These are phyloP conservation scores for Guyanaporus albipodus DNA, from an alignment of 768 basidiomycete species.

Conservation along the genomic window DNA sequence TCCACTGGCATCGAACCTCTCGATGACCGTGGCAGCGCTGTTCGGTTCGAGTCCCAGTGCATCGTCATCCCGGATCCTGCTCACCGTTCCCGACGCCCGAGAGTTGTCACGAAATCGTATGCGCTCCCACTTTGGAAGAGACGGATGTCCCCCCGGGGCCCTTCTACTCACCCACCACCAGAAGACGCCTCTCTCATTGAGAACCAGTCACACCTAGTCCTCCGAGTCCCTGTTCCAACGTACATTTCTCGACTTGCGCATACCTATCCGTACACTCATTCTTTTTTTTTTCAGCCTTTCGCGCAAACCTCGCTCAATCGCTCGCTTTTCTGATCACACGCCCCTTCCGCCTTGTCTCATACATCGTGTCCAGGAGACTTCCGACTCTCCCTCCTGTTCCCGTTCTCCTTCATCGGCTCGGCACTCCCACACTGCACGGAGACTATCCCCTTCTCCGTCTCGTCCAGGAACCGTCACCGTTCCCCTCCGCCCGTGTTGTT, in stretches of 20 bases:
- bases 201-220: conserved; percentile 41
- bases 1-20: conserved; percentile 6
- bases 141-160: conserved; percentile 12
- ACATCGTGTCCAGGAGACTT: conserved; percentile 37
- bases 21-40: conserved; percentile 32
- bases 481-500: conserved; percentile 70
- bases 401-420: conserved; percentile 2
- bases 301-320: conserved; percentile 38
- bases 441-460: conserved; percentile 31
- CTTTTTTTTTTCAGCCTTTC: conserved; percentile 36
- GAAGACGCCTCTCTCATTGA: conserved; percentile 28
- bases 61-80: conserved; percentile 64
- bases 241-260: conserved; percentile 28
- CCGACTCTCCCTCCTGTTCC: neutral
- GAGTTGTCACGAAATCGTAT: conserved; percentile 61
- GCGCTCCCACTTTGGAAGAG: conserved; percentile 67
- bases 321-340: conserved; percentile 31
- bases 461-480: conserved; percentile 46
- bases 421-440: conserved; percentile 19
- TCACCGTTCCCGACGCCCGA: conserved; percentile 41
- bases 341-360: conserved; percentile 56
- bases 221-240: conserved; percentile 64
- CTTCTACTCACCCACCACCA: conserved; percentile 22
- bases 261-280: neutral
- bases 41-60: conserved; percentile 72